Conservation (phyloP, 441 rosid species). For the Isatis lusitanica region DNA sequence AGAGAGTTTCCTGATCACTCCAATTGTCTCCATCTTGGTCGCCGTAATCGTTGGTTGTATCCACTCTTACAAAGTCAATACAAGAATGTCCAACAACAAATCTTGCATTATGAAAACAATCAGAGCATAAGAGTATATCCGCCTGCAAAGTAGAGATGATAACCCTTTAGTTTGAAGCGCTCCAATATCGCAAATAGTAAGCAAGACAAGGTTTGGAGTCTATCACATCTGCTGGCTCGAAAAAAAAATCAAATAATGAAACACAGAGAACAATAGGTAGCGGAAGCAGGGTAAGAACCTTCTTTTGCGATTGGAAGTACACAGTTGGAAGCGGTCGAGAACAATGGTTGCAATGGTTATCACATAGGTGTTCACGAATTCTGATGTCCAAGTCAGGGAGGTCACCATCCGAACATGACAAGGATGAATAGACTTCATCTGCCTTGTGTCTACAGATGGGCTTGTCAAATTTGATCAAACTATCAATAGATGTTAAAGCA, state of each 20-base stretch:
- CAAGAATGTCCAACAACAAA: constrained; percentile 85
- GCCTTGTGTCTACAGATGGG: constrained; percentile 84
- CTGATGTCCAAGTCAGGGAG: constrained; percentile 74
- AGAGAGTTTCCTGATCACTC: constrained; percentile 84
- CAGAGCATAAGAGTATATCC: constrained; percentile 66
- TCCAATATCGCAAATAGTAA: constrained; percentile 3
- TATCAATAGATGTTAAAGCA: constrained; percentile 88
- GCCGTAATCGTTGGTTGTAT: constrained; percentile 60
- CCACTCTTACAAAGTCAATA: constrained; percentile 74
- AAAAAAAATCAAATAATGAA: background rate
- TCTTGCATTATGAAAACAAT: constrained; percentile 84
- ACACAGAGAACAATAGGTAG: constrained; percentile 1
- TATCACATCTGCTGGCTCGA: background rate
- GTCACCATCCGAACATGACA: constrained; percentile 48
- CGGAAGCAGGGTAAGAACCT: constrained; percentile 49
- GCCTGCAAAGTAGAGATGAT: constrained; percentile 51
- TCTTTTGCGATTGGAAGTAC: constrained; percentile 84
- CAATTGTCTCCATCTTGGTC: constrained; percentile 82
- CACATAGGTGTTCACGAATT: constrained; percentile 82
- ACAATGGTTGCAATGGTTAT: constrained; percentile 70
- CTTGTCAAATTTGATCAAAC: constrained; percentile 95
- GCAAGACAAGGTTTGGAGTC: background rate
- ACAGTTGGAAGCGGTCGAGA: constrained; percentile 62
- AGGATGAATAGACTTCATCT: constrained; percentile 58
- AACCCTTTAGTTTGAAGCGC: background rate